Percentiles rank a stretch among this genome's conserved stretches.
Conservation (phyloP, 352 stramenopile genomes). For the Pythium folliculosum region DNA sequence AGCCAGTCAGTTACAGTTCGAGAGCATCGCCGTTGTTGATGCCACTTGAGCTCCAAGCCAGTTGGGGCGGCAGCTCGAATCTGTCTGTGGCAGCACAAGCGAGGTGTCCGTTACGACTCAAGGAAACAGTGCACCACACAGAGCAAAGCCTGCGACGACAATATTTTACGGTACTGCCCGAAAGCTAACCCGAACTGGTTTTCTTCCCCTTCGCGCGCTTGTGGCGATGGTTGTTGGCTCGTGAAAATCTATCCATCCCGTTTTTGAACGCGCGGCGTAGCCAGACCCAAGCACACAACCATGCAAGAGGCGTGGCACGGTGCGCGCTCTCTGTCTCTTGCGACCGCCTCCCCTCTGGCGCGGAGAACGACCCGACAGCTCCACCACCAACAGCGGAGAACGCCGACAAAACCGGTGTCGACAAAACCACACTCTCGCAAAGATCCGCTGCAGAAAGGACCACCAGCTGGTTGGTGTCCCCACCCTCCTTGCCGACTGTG, state of each 20-base stretch:
- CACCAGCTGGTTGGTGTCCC: conserved; percentile 21
- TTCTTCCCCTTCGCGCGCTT: conserved; percentile 2
- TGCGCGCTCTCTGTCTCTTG: conserved; percentile 17
- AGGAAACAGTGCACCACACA: not conserved
- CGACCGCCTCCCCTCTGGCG: conserved; percentile 10
- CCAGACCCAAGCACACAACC: not conserved
- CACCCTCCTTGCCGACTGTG: conserved; percentile 12
- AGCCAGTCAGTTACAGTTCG: conserved; percentile 6
- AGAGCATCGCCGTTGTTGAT: not conserved
- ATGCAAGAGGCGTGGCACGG: not conserved
- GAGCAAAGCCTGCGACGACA: not conserved
- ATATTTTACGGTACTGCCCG: not conserved
- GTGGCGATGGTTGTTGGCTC: not conserved
- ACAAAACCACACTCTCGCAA: not conserved
- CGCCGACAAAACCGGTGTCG: no score
- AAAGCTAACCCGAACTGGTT: conserved; percentile 1
- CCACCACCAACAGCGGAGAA: conserved; percentile 1
- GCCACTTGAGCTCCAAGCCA: conserved; percentile 3
- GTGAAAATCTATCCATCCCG: not conserved
- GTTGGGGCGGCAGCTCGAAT: not conserved
- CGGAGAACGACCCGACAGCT: conserved; percentile 1
- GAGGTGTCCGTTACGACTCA: conserved; percentile 6
- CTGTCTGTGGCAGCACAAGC: not conserved
- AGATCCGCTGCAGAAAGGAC: conserved; percentile 17
- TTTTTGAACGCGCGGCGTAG: no score